Evolutionary conservation across 768 basidiomycete genomes (phyloP).

Genomic region (Lentinula boryana): DNA sequence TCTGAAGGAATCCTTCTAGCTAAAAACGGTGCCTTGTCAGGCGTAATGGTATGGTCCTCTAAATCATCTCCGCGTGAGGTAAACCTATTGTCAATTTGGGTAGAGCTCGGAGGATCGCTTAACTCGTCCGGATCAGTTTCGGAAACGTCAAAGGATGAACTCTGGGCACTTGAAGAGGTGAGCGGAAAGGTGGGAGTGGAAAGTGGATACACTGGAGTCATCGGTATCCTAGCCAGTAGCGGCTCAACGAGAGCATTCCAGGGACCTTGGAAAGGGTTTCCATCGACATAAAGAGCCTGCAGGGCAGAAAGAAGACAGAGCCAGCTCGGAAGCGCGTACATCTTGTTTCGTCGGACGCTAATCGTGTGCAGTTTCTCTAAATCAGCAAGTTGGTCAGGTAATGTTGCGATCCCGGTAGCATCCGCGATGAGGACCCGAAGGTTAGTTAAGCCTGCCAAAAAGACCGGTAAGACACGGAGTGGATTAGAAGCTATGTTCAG

Average conservation of each 20-base stretch:
- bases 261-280: slow-evolving; percentile 91
- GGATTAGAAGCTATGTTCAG: slow-evolving; percentile 91
- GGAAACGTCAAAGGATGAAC: slow-evolving; percentile 27
- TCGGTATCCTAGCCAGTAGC: slow-evolving; percentile 58
- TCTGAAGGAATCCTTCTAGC: slow-evolving; percentile 42
- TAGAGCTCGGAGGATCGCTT: slow-evolving; percentile 44
- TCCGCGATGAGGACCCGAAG: slow-evolving; percentile 93
- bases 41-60: slow-evolving; percentile 75
- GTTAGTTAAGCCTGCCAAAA: slow-evolving; percentile 68
- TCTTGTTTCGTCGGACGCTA: slow-evolving; percentile 82
- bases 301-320: slow-evolving; percentile 80
- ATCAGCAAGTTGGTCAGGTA: slow-evolving; percentile 69
- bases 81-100: slow-evolving; percentile 19
- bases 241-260: slow-evolving; percentile 90
- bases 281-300: slow-evolving; percentile 87
- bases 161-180: slow-evolving; percentile 37
- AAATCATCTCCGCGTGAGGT: slow-evolving; percentile 27
- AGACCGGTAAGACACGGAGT: slow-evolving; percentile 85
- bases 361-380: slow-evolving; percentile 83
- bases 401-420: slow-evolving; percentile 69
- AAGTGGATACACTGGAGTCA: slow-evolving; percentile 58
- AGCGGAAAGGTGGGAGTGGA: slow-evolving; percentile 57
- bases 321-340: slow-evolving; percentile 91
- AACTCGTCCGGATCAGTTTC: slow-evolving; percentile 50
- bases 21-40: slow-evolving; percentile 49